A percentile compares a stretch with the other conserved stretches of the same genome.
These are phyloP conservation scores for Candida parachauliodes DNA, from an alignment of 805 yeast genomes.

Conservation along the genomic window DNA sequence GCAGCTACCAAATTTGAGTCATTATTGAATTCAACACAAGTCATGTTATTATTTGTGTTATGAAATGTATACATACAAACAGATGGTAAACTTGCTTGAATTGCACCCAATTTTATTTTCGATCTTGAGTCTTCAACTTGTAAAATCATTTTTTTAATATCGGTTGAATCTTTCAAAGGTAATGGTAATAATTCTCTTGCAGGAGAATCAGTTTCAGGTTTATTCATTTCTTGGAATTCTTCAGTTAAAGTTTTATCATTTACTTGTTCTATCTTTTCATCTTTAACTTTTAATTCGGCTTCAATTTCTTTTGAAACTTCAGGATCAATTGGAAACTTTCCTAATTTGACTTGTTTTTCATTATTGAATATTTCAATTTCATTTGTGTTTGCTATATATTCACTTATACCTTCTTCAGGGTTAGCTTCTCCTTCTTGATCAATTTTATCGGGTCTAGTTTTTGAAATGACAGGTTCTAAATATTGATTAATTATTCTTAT, in stretches of 20 bases:
- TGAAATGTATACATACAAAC: constrained; percentile 98
- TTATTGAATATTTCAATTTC: constrained; percentile 66
- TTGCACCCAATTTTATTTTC: constrained; percentile 56
- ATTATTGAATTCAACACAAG: constrained; percentile 81
- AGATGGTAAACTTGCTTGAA: constrained; percentile 83
- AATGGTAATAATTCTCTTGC: constrained; percentile 72
- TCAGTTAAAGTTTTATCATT: constrained; percentile 36
- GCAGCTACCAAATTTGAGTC: constrained; percentile 88
- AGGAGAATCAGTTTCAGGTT: constrained; percentile 65
- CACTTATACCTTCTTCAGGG: constrained; percentile 52
- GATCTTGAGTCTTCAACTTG: constrained; percentile 80
- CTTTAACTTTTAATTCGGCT: constrained; percentile 76
- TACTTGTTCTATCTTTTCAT: constrained; percentile 44
- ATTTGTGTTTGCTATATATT: constrained; percentile 35
- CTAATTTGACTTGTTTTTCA: constrained; percentile 71
- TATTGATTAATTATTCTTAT: constrained; percentile 85
- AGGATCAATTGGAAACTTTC: constrained; percentile 80
- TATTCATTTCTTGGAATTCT: constrained; percentile 43
- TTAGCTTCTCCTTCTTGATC: constrained; percentile 46
- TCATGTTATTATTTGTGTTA: constrained; percentile 84
- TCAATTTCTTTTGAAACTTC: constrained; percentile 82
- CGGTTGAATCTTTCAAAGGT: constrained; percentile 77
- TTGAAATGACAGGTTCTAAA: constrained; percentile 50
- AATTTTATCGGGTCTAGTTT: constrained; percentile 38
- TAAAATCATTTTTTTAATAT: constrained; percentile 73